Evolutionary conservation across 352 stramenopile genomes (phyloP).

Genomic region (Phytophthora chlamydospora): DNA sequence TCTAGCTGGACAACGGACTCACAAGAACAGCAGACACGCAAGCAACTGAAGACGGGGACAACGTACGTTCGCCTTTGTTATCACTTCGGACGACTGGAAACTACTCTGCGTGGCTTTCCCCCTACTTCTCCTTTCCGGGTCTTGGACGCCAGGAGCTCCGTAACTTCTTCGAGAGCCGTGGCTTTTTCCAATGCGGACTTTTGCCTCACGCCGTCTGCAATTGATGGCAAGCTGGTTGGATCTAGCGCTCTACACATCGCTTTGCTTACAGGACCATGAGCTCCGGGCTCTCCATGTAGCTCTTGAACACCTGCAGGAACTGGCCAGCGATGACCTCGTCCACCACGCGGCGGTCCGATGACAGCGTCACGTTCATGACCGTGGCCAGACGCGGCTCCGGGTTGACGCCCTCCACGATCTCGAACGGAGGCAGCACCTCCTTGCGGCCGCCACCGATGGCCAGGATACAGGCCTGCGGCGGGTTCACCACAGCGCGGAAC

Average conservation of each 20-base stretch:
- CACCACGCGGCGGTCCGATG: slow-evolving; percentile 96
- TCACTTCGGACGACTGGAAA: slow-evolving; percentile 26
- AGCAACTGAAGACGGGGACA: slow-evolving; percentile 17
- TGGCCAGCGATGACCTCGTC: slow-evolving; percentile 96
- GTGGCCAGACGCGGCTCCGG: slow-evolving; percentile 91
- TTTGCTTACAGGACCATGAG: slow-evolving; percentile 73
- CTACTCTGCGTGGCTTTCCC: slow-evolving; percentile 17
- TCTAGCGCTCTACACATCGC: slow-evolving; percentile 34
- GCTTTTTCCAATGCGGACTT: slow-evolving; percentile 6
- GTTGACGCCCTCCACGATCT: slow-evolving; percentile 52
- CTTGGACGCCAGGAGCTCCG: slow-evolving; percentile 4
- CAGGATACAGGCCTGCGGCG: slow-evolving; percentile 98
- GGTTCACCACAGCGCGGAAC: slow-evolving; percentile 99
- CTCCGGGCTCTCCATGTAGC: slow-evolving; percentile 97
- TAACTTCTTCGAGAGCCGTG: slow-evolving; percentile 9
- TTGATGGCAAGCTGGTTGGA: slow-evolving; percentile 25
- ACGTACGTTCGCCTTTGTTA: slow-evolving; percentile 36
- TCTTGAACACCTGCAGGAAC: slow-evolving; percentile 96
- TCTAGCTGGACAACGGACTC: slow-evolving; percentile 26
- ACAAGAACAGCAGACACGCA: slow-evolving; percentile 4
- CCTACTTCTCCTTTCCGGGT: slow-evolving; percentile 14
- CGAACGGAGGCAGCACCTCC: slow-evolving; percentile 76
- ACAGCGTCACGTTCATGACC: slow-evolving; percentile 96
- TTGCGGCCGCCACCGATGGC: slow-evolving; percentile 94
- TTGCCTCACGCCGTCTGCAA: slow-evolving; percentile 27